Evolutionary conservation across 805 yeast genomes (phyloP), one percentile per base, ranked within the genome.

Genomic region (Lipomyces mesembrius): DNA sequence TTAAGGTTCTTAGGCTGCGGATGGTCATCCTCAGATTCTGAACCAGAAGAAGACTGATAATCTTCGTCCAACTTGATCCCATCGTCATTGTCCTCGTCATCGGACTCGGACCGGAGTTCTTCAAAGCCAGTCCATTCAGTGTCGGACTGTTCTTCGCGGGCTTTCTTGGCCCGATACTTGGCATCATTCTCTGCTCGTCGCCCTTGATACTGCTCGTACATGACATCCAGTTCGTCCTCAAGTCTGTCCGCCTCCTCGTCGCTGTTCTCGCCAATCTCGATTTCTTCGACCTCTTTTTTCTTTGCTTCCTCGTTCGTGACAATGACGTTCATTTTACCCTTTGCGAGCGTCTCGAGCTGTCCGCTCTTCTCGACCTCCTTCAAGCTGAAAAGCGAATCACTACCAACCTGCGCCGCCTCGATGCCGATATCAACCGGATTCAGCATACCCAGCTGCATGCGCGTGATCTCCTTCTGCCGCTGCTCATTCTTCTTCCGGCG

Each of bases 381-480:
- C 76, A 95, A 83, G 75, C 88, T 91, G 81, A 95, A 95, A 66
- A 92, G 81, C 0, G 93, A 84, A 66, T 90, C 93, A 63, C 89
- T 83, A 49, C 95, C 97, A 67, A 86, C 82, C 62, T 85, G 84
- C 20, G 91, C 94, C 20, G 97, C 97, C 76, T 95, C 99, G 63
- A 91, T 83, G 84, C 98, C 98, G 70, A 95, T 87, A 75, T 92
- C 96, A 81, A 84, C 86, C 75, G 96, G 97, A 5, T 97, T 91
- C 66, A 90, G 82, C 97, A 95, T 93, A 78, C 91, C 91, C 94
- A 95, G 88, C 80, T 95, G 98, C 90, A 92, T 88, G 81, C 98
- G 86, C 59, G 84, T 83, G 59, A 94, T 85, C 76, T 94, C 98
- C 78, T 90, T 91, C 77, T 92, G 97, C 75, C 91, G 92, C 69